Evolutionary conservation across 192 early-diverging fungal species (phyloP), one percentile per base, ranked within the genome.

Genomic region (Dimargaris cristalligena): DNA sequence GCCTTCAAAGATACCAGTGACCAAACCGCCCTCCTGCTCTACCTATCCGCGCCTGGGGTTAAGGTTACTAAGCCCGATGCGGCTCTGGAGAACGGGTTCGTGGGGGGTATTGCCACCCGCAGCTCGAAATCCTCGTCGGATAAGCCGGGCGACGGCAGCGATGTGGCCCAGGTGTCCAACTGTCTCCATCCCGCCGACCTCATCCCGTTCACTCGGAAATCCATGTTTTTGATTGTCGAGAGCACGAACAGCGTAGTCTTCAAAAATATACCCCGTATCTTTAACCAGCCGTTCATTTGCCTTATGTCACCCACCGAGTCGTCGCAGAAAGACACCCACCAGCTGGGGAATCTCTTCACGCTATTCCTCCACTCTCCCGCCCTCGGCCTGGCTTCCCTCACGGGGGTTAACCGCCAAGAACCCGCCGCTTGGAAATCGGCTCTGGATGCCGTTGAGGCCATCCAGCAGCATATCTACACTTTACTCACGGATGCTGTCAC

Each of bases 201-300:
- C 31, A 65, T 95, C 11, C 95, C 95, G 0, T 96, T 92, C 59
- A 93, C 92, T 44, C 76, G 95, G 52, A 95, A 97, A 58, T 89
- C 95, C 6, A 72, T 99, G 62, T 97, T 96, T 61, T 65, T 97
- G 23, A 79, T 99, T 55, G 78, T 99, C 20, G 95, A 99, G 63
- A 94, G 92, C 72, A 83, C 78, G 60, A 89, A 92, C 67, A 89
- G 88, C 23, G 64, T 63, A 2, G 88, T 85, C 4, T 99, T 96
- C 73, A 80, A 81, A 78, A 71, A 83, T 54, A 84, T 94, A 64
- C 85, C 90, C 13, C 84, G 81, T 33, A 74, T 94, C 2, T 98
- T 98, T 66, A 78, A 82, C 63, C 87, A 91, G 62, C 82, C 91
- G 9, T 74, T 93, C 52, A 80, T 92, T 60, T 84, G 82, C 56